phyloP scores from a whole-genome alignment of 108 stramenopile genomes.

The Aurantiochytrium sp. region DNA sequence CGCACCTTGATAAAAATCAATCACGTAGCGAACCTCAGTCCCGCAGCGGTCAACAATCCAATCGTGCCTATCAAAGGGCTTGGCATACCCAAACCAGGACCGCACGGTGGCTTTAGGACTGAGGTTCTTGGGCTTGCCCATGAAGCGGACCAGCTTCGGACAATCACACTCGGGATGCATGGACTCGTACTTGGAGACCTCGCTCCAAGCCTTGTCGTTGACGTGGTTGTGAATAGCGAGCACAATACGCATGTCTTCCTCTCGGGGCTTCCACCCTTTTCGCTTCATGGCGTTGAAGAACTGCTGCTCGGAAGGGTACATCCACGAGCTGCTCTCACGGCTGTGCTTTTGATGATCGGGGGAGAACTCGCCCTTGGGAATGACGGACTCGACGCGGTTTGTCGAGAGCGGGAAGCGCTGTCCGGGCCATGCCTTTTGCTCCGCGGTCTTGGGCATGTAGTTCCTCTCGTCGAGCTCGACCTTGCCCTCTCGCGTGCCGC shows the following conservation, averaged over 20 bases:
- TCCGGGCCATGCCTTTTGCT: constrained; percentile 32
- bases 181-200: constrained; percentile 65
- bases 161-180: constrained; percentile 31
- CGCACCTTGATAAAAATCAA: constrained; percentile 80
- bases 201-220: constrained; percentile 80
- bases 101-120: constrained; percentile 80
- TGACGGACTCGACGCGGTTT: constrained; percentile 67
- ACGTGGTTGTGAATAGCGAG: constrained; percentile 87
- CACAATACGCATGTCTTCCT: constrained; percentile 69
- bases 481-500: background rate
- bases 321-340: constrained; percentile 54
- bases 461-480: constrained; percentile 74
- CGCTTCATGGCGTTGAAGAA: constrained; percentile 89
- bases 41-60: constrained; percentile 72
- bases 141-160: constrained; percentile 69
- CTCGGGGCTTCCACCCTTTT: constrained; percentile 75
- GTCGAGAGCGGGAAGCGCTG: constrained; percentile 58
- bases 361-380: constrained; percentile 69
- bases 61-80: constrained; percentile 94
- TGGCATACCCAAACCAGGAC: constrained; percentile 59
- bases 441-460: constrained; percentile 72
- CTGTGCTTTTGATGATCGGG: constrained; percentile 36
- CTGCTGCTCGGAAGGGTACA: constrained; percentile 92
- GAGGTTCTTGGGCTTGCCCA: constrained; percentile 77
- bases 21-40: constrained; percentile 73